Evolutionary conservation across 2,329 filamentous ascomycete genomes (phyloP), one percentile per base, ranked within the genome.

Genomic region (Arthrobotrys sinensis): DNA sequence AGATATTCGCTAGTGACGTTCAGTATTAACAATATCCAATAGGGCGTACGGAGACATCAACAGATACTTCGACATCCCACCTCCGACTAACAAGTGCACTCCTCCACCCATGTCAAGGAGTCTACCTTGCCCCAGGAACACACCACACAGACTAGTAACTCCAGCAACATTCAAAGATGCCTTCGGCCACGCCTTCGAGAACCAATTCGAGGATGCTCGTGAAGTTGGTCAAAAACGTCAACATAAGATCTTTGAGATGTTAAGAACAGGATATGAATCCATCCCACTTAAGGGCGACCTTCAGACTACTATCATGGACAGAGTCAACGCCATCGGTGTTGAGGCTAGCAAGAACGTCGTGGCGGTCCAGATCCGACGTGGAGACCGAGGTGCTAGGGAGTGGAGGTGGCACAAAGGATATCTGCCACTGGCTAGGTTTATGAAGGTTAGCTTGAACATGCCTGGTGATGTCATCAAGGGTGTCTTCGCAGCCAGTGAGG

Each of bases 1-100:
- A n/a, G n/a, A n/a, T n/a, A n/a, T n/a, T n/a, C 12, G 55, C 64
- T 6, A 16, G 21, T 57, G 19, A 8, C n/a, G n/a, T 55, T 7
- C 24, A 11, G 14, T 28, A 32, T 46, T 38, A 34, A 68, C 28
- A 28, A 34, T 64, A 5, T 4, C 1, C 1, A 14, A 43, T 46
- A 78, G 75, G 76, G 53, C 64, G 4, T 79, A 79, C 46, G 76
- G 76, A 28, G 68, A 72, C 64, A 72, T 79, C 24, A 50, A 52
- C 57, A 45, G 21, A 14, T 79, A 79, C 68, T 72, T 79, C 38
- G 50, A 63, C 38, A 68, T 72, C 38, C 76, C 76, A n/a, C 38
- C 76, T 7, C 63, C 68, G 19, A 68, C 63, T 12, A 52, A 21
- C 19, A 63, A 72, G 34, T 73, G 68, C 36, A 19, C 43, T 19